These are phyloP conservation scores for Lodderomyces margitis DNA, from an alignment of 1,139 yeast genomes.

Conservation along the genomic window DNA sequence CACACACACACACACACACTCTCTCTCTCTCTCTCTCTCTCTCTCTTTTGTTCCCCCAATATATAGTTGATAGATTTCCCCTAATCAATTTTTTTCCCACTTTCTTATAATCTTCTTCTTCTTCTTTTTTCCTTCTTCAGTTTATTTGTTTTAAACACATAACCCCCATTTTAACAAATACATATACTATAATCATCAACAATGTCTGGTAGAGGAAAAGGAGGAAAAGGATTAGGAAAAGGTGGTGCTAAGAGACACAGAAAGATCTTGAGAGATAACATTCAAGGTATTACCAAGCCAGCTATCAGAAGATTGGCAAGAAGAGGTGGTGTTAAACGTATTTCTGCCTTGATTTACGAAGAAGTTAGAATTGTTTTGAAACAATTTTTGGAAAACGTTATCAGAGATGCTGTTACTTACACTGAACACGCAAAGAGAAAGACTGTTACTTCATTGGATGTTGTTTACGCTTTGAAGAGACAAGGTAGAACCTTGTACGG, in stretches of 20 bases:
- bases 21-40: conserved; percentile 1
- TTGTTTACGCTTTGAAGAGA: conserved; percentile 99
- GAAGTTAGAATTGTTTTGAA: conserved; percentile 97
- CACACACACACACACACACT: too few species aligned
- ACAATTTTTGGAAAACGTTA: conserved; percentile 94
- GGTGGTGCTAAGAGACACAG: conserved; percentile 99
- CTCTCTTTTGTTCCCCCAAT: conserved; percentile 4
- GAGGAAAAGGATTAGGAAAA: conserved; percentile 98
- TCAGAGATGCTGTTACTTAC: conserved; percentile 98
- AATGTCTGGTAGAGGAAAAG: conserved; percentile 99
- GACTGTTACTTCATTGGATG: conserved; percentile 98
- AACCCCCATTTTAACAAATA: not conserved
- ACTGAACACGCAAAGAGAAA: conserved; percentile 99
- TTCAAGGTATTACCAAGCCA: conserved; percentile 99
- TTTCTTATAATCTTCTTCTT: not conserved
- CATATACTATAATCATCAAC: conserved; percentile 23
- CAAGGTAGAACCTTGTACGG: conserved; percentile 99
- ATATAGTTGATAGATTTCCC: conserved; percentile 9
- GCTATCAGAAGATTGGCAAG: conserved; percentile 99
- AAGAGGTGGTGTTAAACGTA: conserved; percentile 99
- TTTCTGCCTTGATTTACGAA: conserved; percentile 97
- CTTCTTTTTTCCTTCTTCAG: conserved; percentile 1
- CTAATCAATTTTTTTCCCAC: not conserved
- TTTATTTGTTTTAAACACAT: not conserved
- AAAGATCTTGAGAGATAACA: conserved; percentile 98